These are phyloP conservation scores for Colletotrichum brevisporum DNA, from an alignment of 2,329 filamentous ascomycete genomes.

Conservation along the genomic window DNA sequence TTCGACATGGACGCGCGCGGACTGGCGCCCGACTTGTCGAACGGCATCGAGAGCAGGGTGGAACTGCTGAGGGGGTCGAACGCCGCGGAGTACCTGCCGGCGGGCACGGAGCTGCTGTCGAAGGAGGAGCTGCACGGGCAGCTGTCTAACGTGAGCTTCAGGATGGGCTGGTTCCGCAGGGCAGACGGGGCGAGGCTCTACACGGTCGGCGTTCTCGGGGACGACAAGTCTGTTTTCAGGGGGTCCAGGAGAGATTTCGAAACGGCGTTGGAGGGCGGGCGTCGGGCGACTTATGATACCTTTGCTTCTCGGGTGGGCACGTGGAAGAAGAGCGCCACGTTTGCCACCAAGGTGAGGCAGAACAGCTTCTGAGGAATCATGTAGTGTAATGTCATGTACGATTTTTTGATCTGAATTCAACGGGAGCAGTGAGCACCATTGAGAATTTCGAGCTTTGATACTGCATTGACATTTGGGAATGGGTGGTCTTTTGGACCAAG, in stretches of 20 bases:
- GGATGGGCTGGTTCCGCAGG: constrained; percentile 28
- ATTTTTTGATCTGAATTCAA: neutral
- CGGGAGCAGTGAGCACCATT: too few relatives aligned
- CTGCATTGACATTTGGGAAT: too few relatives aligned
- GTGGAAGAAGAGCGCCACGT: constrained; percentile 2
- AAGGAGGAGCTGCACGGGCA: constrained; percentile 16
- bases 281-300: constrained; percentile 8
- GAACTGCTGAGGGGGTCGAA: constrained; percentile 1
- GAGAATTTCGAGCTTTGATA: too few relatives aligned
- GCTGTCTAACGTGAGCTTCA: neutral
- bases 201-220: constrained; percentile 18
- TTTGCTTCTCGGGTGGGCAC: constrained; percentile 5
- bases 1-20: constrained; percentile 23
- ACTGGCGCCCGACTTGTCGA: constrained; percentile 12
- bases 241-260: neutral
- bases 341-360: neutral
- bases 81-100: constrained; percentile 6
- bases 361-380: neutral
- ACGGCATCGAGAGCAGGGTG: constrained; percentile 9
- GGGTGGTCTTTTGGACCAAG: too few relatives aligned
- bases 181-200: neutral
- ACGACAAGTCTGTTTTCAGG: constrained; percentile 6
- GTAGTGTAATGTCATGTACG: neutral
- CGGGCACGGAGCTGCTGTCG: constrained; percentile 6
- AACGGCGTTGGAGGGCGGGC: constrained; percentile 20